These are phyloP conservation scores for Brassica juncea DNA, from an alignment of 345 rosid genomes.

Conservation along the genomic window DNA sequence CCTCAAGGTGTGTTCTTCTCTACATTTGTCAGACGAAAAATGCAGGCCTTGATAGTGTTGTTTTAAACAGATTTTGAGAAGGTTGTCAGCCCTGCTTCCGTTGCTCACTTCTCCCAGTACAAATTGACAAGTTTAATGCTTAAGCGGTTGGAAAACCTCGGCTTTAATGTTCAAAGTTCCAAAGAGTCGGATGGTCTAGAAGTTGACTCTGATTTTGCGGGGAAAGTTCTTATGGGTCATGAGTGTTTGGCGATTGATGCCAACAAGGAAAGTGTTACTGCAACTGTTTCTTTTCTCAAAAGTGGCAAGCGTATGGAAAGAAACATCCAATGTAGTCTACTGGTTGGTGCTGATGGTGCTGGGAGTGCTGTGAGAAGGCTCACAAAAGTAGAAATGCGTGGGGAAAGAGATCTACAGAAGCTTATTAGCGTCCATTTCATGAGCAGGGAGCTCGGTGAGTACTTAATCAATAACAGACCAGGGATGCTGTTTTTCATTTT, in stretches of 20 bases:
- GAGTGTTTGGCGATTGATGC: slow-evolving; percentile 72
- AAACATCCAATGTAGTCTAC: slow-evolving; percentile 57
- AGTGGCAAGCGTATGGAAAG: slow-evolving; percentile 54
- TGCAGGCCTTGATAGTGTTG: slow-evolving; percentile 14
- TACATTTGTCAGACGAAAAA: background rate
- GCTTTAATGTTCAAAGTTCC: slow-evolving; percentile 44
- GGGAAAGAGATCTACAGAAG: slow-evolving; percentile 83
- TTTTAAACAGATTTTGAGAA: slow-evolving; percentile 72
- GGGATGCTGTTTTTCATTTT: slow-evolving; percentile 92
- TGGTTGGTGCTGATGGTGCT: slow-evolving; percentile 91
- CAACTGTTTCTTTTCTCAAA: slow-evolving; percentile 56
- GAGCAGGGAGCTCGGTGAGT: slow-evolving; percentile 76
- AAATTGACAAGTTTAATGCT: slow-evolving; percentile 65
- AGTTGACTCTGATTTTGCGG: slow-evolving; percentile 38
- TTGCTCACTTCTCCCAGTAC: slow-evolving; percentile 93
- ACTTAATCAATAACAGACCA: slow-evolving; percentile 67
- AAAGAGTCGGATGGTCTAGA: slow-evolving; percentile 41
- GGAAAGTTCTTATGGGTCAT: slow-evolving; percentile 73
- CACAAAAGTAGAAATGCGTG: slow-evolving; percentile 58
- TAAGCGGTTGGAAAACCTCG: slow-evolving; percentile 61
- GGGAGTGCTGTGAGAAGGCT: slow-evolving; percentile 78
- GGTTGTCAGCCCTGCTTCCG: slow-evolving; percentile 78
- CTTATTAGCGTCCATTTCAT: slow-evolving; percentile 88
- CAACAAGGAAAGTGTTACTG: slow-evolving; percentile 49
- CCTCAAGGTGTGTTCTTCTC: slow-evolving; percentile 69